Evolutionary conservation across 805 yeast species (phyloP), one percentile per base, ranked within the genome.

Genomic region (Ogataea dorogensis): DNA sequence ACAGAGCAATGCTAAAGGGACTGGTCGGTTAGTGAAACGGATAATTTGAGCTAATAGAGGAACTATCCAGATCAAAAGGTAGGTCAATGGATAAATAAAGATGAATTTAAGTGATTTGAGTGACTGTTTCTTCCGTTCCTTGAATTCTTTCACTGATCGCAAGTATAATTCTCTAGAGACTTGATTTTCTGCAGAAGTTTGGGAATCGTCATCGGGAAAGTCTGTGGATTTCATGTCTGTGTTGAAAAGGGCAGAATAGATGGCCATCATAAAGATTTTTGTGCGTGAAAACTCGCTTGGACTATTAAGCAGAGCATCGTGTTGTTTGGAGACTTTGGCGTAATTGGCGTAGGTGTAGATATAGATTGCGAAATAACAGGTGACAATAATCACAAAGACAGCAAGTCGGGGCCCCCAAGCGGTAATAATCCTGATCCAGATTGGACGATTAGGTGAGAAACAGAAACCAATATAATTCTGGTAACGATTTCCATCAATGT

Each of bases 351-450:
- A 50, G 15, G 43, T 42, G 31, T 37, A 29, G 19, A 48, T 41
- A 27, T 50, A 50, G 14, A 50, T 50, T 16, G 47, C 27, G 28
- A 50, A 48, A 24, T 50, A 50, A 28, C 44, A 42, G 15, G 25
- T 7, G 5, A 50, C 12, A 21, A 48, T 37, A 33, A 48, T 26
- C 5, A 34, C 13, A 7, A 50, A 22, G 5, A 32, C 38, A 7
- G 33, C 15, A 5, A 47, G 23, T 16, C 51, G 31, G 3, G 45
- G 44, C 2, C 36, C 51, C 54, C 52, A 50, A 7, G 42, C 33
- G 14, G 40, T 25, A 4, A 46, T 37, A n/a, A 38, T 14, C 27
- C 54, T 33, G 22, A 46, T 38, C 54, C 52, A 50, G 12, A 32
- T 7, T 6, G 51, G 51, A 7, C 17, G 5, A 7, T 40, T 18